Percentiles rank a stretch among this genome's conserved stretches.
Conservation (phyloP, 2,329 filamentous ascomycete species). For the Cadophora luteo-olivacea region DNA sequence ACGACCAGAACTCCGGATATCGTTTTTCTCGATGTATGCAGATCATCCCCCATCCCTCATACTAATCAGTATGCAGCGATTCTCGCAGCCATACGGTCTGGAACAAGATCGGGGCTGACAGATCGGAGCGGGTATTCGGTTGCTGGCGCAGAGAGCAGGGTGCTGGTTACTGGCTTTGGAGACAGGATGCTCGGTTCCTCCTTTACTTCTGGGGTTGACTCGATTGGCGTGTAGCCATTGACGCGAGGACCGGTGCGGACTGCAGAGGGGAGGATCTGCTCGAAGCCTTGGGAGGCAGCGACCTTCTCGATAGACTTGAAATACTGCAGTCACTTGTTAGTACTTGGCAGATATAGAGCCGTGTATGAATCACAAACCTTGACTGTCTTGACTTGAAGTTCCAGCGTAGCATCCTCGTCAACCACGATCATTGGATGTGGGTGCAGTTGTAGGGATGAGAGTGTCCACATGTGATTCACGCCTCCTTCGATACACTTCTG, state of each 20-base stretch:
- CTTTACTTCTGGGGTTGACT: slow-evolving; percentile 34
- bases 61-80: slow-evolving; percentile 34
- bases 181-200: slow-evolving; percentile 53
- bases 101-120: slow-evolving; percentile 64
- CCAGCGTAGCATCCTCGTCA: slow-evolving; percentile 79
- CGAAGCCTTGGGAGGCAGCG: slow-evolving; percentile 61
- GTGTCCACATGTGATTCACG: slow-evolving; percentile 90
- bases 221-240: slow-evolving; percentile 32
- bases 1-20: slow-evolving; percentile 5
- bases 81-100: slow-evolving; percentile 50
- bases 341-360: not conserved
- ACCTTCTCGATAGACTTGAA: slow-evolving; percentile 76
- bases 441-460: slow-evolving; percentile 81
- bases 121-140: slow-evolving; percentile 62
- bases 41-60: not conserved
- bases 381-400: slow-evolving; percentile 77
- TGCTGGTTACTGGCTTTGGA: slow-evolving; percentile 61
- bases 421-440: slow-evolving; percentile 83
- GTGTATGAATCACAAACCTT: slow-evolving; percentile 49
- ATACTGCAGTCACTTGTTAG: slow-evolving; percentile 53
- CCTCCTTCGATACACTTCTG: slow-evolving; percentile 83
- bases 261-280: slow-evolving; percentile 62
- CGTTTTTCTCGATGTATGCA: not conserved
- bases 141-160: slow-evolving; percentile 60
- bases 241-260: slow-evolving; percentile 57